Conservation (phyloP, 257 asterid species). For the Capsicum pubescens region DNA sequence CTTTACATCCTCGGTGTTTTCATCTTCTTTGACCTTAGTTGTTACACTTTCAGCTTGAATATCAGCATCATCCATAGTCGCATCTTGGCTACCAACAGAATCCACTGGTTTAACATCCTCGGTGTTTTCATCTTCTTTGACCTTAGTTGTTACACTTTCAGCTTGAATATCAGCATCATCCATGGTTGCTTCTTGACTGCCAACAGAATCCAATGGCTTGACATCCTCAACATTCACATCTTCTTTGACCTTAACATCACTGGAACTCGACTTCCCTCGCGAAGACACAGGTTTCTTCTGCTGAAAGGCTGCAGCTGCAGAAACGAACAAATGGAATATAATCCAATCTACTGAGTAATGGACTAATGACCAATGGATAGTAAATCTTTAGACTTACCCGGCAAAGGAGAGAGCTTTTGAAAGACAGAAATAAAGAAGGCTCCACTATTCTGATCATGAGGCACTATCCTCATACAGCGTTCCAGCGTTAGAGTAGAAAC, state of each 20-base stretch:
- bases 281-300: conserved; percentile 54
- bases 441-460: conserved; percentile 98
- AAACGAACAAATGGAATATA: conserved; percentile 13
- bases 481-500: conserved; percentile 78
- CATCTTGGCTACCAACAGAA: conserved; percentile 9
- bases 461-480: conserved; percentile 97
- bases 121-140: conserved; percentile 46
- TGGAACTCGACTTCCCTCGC: conserved; percentile 43
- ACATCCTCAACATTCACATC: conserved; percentile 35
- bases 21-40: conserved; percentile 51
- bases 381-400: conserved; percentile 51
- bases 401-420: conserved; percentile 65
- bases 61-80: conserved; percentile 19
- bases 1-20: conserved; percentile 27
- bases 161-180: conserved; percentile 35
- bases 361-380: background rate
- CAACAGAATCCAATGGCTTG: conserved; percentile 21
- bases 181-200: background rate
- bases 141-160: conserved; percentile 42
- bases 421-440: conserved; percentile 95
- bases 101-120: conserved; percentile 20
- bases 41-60: conserved; percentile 42
- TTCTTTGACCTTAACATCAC: conserved; percentile 49
- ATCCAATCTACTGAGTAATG: background rate
- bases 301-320: conserved; percentile 28